Evolutionary conservation across 2,329 filamentous ascomycete genomes (phyloP).

Genomic region (Penicillium paneum): DNA sequence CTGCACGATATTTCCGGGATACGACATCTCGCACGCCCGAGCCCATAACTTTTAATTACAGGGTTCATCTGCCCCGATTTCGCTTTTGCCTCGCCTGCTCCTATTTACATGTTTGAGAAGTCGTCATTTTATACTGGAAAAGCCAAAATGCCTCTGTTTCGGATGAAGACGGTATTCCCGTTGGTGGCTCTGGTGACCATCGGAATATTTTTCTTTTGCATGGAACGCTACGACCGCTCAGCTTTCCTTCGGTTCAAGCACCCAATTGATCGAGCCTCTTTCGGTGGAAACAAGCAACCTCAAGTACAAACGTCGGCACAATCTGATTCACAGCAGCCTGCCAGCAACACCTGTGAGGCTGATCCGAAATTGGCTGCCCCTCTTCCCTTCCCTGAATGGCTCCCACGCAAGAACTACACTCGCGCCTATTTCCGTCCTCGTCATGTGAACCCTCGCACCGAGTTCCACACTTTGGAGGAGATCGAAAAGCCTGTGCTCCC

Average conservation of each 20-base stretch:
- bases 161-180: conserved; percentile 40
- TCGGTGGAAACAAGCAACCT: conserved; percentile 12
- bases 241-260: conserved; percentile 38
- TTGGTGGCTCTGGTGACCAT: conserved; percentile 39
- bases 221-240: conserved; percentile 40
- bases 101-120: conserved; percentile 34
- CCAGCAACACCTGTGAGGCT: conserved; percentile 32
- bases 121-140: conserved; percentile 20
- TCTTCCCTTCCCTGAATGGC: conserved; percentile 41
- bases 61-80: background rate
- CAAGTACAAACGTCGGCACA: conserved; percentile 13
- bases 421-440: conserved; percentile 43
- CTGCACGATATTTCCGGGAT: conserved; percentile 11
- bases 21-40: conserved; percentile 4
- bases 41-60: conserved; percentile 8
- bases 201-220: conserved; percentile 41
- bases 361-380: conserved; percentile 35
- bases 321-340: conserved; percentile 21
- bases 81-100: background rate
- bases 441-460: conserved; percentile 34
- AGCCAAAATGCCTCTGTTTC: conserved; percentile 40
- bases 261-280: conserved; percentile 31
- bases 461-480: conserved; percentile 40
- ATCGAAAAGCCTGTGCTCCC: conserved; percentile 39
- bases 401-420: conserved; percentile 45